Percentiles rank a stretch among this genome's conserved stretches.
phyloP scores from a whole-genome alignment of 441 rosid species.

The Populus hybrid region DNA sequence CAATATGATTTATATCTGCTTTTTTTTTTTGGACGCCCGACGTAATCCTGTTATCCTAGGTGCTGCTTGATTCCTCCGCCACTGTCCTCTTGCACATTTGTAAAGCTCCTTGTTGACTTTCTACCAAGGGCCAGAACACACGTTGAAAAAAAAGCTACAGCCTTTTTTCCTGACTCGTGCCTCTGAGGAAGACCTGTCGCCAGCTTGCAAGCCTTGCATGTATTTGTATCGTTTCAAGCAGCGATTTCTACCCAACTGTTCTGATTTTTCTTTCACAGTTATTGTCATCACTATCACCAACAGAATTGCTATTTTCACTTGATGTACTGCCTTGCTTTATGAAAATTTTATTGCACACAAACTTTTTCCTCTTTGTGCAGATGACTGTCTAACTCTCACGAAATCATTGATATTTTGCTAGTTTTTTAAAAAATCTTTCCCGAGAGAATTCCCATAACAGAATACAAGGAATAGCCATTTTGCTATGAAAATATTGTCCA shows the following conservation, averaged over 20 bases:
- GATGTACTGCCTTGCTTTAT: background rate
- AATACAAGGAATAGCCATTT: background rate
- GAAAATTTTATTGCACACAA: background rate
- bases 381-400: background rate
- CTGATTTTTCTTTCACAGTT: background rate
- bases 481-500: background rate
- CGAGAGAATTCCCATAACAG: background rate
- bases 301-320: background rate
- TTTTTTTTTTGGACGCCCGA: background rate
- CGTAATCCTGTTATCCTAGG: background rate
- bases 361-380: background rate
- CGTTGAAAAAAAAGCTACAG: background rate
- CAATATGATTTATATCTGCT: background rate
- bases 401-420: background rate
- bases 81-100: background rate
- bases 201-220: background rate
- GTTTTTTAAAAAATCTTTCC: background rate
- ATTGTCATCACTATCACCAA: background rate
- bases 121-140: too few species aligned
- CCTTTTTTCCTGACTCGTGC: background rate
- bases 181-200: background rate
- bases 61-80: background rate
- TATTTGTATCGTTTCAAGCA: background rate
- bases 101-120: slow-evolving; percentile 6
- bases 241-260: background rate